Conservation (phyloP, 345 rosid species). For the Brassica juncea region DNA sequence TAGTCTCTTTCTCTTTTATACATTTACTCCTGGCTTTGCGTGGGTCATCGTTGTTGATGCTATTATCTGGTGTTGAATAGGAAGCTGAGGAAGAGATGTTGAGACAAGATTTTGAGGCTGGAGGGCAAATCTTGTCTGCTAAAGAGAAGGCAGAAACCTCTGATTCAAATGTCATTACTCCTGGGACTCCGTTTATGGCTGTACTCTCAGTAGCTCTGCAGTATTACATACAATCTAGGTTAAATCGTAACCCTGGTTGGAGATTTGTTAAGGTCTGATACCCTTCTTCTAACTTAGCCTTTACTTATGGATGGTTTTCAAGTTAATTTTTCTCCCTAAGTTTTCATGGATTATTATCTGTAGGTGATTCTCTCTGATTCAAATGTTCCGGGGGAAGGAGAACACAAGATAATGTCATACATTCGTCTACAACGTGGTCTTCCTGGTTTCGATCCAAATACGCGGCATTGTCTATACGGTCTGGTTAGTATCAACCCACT, state of each 20-base stretch:
- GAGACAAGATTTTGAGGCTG: constrained; percentile 76
- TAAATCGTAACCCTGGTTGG: constrained; percentile 87
- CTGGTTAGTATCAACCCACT: constrained; percentile 57
- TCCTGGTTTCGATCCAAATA: constrained; percentile 91
- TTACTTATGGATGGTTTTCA: constrained; percentile 41
- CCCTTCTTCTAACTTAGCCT: constrained; percentile 12
- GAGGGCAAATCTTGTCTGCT: constrained; percentile 55
- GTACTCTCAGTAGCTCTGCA: constrained; percentile 88
- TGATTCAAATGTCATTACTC: constrained; percentile 97
- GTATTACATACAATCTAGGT: constrained; percentile 80
- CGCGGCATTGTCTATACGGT: constrained; percentile 90
- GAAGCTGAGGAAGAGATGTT: constrained; percentile 93
- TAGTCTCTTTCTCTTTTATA: constrained; percentile 24
- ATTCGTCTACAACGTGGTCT: constrained; percentile 82
- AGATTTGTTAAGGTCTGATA: constrained; percentile 71
- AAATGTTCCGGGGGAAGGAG: constrained; percentile 98
- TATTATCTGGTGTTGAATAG: constrained; percentile 41
- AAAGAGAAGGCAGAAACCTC: constrained; percentile 78
- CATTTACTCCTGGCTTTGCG: constrained; percentile 14
- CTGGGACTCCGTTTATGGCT: constrained; percentile 95
- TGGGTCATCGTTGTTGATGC: constrained; percentile 6
- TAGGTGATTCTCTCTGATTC: constrained; percentile 99
- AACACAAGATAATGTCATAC: constrained; percentile 96
- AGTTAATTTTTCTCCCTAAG: constrained; percentile 59
- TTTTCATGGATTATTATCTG: constrained; percentile 62